These are phyloP conservation scores for Fraxinus americana DNA, from an alignment of 257 asterid genomes.

Conservation along the genomic window DNA sequence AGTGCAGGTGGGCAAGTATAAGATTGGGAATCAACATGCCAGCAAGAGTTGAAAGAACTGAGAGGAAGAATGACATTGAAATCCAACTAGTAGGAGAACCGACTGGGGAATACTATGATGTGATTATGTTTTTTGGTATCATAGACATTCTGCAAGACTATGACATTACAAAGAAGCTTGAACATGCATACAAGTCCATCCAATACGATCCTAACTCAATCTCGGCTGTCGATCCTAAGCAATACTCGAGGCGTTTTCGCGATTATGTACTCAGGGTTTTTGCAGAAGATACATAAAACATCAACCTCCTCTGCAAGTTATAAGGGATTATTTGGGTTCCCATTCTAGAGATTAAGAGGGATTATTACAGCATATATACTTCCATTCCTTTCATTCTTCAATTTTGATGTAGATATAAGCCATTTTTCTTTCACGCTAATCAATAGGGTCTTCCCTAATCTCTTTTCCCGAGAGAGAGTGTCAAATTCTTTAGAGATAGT, in stretches of 20 bases:
- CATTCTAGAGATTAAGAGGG: background rate
- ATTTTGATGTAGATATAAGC: conserved; percentile 23
- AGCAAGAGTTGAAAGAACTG: conserved; percentile 77
- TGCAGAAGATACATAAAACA: conserved; percentile 66
- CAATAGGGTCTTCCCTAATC: background rate
- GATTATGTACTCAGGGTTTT: conserved; percentile 80
- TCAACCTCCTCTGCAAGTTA: background rate
- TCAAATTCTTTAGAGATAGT: conserved; percentile 7
- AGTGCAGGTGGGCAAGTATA: conserved; percentile 80
- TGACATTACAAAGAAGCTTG: conserved; percentile 90
- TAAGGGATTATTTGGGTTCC: background rate
- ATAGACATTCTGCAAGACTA: conserved; percentile 96
- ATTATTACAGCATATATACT: background rate
- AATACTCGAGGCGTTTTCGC: conserved; percentile 82
- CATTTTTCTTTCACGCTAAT: background rate
- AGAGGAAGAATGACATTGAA: conserved; percentile 60
- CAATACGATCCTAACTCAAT: conserved; percentile 91
- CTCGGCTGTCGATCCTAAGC: conserved; percentile 93
- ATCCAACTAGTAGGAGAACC: conserved; percentile 67
- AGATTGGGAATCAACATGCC: conserved; percentile 88
- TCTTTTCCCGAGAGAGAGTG: background rate
- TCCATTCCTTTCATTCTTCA: conserved; percentile 4
- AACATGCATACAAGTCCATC: conserved; percentile 92
- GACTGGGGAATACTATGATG: conserved; percentile 86
- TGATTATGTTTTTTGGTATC: conserved; percentile 77